A percentile compares a stretch with the other conserved stretches of the same genome.
Evolutionary conservation across 2,329 filamentous ascomycete species (phyloP).

Genomic region (Calonectria fujianensis): DNA sequence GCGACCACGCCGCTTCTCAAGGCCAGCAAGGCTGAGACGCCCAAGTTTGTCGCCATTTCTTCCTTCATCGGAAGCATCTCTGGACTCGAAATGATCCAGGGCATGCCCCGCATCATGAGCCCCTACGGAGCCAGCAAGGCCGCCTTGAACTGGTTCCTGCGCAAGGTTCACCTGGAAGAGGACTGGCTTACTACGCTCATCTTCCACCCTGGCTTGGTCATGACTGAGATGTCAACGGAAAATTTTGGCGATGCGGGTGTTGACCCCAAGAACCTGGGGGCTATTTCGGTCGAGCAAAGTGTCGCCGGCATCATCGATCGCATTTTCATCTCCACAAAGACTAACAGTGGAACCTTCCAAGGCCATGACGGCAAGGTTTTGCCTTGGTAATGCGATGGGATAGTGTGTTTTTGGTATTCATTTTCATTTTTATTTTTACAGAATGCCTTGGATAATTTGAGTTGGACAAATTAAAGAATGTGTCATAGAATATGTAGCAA

Average conservation of each 20-base stretch:
- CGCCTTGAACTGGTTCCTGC: slow-evolving; percentile 12
- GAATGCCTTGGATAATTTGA: not conserved
- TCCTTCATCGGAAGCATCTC: not conserved
- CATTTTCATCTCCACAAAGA: not conserved
- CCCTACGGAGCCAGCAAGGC: slow-evolving; percentile 14
- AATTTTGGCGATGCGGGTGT: not conserved
- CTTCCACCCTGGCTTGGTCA: slow-evolving; percentile 42
- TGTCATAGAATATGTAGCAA: not conserved
- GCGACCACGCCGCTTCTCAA: not conserved
- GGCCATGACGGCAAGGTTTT: slow-evolving; percentile 6
- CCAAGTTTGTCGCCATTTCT: slow-evolving; percentile 8
- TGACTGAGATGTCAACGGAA: slow-evolving; percentile 1
- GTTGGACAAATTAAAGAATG: not conserved
- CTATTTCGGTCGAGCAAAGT: slow-evolving; percentile 24
- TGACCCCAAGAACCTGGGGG: not conserved
- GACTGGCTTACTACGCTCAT: slow-evolving; percentile 48
- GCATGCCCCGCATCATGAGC: not conserved
- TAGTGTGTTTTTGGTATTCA: not conserved
- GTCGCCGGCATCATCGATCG: not conserved
- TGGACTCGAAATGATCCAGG: not conserved
- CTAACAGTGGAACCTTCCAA: slow-evolving; percentile 12
- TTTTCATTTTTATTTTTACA: not conserved
- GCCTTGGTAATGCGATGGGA: slow-evolving; percentile 13
- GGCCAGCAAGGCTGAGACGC: slow-evolving; percentile 10
- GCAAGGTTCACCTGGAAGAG: slow-evolving; percentile 49